Conservation (phyloP, 768 basidiomycete genomes). For the Psilocybe subaeruginosa region DNA sequence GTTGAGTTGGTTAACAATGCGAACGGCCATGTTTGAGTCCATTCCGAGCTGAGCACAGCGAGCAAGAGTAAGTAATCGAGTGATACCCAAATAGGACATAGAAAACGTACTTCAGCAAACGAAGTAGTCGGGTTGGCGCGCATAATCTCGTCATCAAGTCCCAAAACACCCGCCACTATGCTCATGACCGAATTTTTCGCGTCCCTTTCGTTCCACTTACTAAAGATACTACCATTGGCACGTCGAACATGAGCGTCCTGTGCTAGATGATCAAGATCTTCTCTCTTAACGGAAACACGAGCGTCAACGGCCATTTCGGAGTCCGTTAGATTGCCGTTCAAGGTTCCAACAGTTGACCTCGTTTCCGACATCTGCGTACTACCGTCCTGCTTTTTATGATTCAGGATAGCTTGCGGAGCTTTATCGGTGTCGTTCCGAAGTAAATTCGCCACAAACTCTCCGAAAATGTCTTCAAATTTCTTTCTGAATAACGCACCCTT, state of each 20-base stretch:
- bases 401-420: too few relatives aligned
- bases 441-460: constrained; percentile 12
- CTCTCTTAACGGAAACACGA: too few relatives aligned
- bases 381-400: too few relatives aligned
- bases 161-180: constrained; percentile 17
- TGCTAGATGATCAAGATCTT: too few relatives aligned
- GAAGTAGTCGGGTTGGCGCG: constrained; percentile 16
- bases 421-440: not conserved
- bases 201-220: constrained; percentile 7
- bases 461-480: constrained; percentile 29
- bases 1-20: constrained; percentile 30
- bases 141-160: constrained; percentile 13
- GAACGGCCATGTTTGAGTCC: constrained; percentile 29
- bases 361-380: too few relatives aligned
- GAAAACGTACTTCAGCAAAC: constrained; percentile 28
- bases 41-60: constrained; percentile 26
- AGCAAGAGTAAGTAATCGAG: not conserved
- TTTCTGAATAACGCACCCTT: constrained; percentile 32
- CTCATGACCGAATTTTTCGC: constrained; percentile 9
- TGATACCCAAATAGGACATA: not conserved
- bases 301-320: too few relatives aligned
- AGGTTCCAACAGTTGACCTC: too few relatives aligned
- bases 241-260: too few relatives aligned
- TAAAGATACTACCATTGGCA: not conserved
- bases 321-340: too few relatives aligned